phyloP scores from a whole-genome alignment of 1,284 basidiomycete genomes.

The Tetrapyrgos nigripes region DNA sequence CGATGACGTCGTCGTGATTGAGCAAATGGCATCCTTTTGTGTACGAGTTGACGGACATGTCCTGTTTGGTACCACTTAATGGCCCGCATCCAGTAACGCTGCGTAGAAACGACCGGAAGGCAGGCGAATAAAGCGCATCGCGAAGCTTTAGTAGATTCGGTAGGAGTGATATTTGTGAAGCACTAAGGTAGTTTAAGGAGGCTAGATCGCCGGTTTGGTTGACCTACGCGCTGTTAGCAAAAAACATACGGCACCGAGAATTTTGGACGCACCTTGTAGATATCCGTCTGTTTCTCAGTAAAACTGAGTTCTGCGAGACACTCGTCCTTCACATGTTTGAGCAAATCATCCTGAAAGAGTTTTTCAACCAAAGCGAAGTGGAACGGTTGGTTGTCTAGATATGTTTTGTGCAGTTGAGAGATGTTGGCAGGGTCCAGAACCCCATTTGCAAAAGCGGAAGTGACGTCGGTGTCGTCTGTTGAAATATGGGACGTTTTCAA shows the following conservation, averaged over 20 bases:
- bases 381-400: constrained; percentile 75
- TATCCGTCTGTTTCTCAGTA: constrained; percentile 98
- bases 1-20: constrained; percentile 98
- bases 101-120: constrained; percentile 87
- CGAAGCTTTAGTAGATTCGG: constrained; percentile 84
- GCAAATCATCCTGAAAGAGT: constrained; percentile 86
- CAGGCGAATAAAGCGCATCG: constrained; percentile 89
- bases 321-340: constrained; percentile 81
- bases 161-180: constrained; percentile 79
- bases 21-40: constrained; percentile 92
- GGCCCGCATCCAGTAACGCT: constrained; percentile 94
- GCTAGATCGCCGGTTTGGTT: constrained; percentile 98
- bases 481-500: constrained; percentile 3
- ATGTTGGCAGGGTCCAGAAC: constrained; percentile 66
- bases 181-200: constrained; percentile 85
- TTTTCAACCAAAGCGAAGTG: constrained; percentile 85
- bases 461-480: constrained; percentile 33
- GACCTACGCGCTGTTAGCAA: constrained; percentile 59
- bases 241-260: neutral
- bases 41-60: constrained; percentile 96
- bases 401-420: constrained; percentile 58
- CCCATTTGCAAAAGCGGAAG: constrained; percentile 53
- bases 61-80: constrained; percentile 91
- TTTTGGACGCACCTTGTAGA: constrained; percentile 82
- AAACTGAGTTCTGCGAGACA: constrained; percentile 89